Percentiles rank a stretch among this genome's conserved stretches.
Conservation (phyloP, 2,329 filamentous ascomycete species). For the Alternaria sp. region DNA sequence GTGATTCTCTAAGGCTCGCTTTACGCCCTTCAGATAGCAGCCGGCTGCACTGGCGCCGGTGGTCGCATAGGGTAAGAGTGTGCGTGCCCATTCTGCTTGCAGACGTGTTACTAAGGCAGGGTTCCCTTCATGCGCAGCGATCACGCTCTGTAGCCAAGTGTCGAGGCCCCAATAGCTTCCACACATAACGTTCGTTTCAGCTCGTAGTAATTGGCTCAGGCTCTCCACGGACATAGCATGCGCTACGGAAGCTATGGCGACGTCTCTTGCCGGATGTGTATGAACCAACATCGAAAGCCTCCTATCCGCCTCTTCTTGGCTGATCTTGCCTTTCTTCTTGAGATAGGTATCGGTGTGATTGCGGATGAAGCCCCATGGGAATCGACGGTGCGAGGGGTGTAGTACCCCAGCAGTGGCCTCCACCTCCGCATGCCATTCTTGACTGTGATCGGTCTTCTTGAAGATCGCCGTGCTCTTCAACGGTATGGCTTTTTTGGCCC, state of each 20-base stretch:
- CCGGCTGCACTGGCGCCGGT: constrained; percentile 31
- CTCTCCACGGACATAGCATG: constrained; percentile 35
- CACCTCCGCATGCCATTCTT: constrained; percentile 38
- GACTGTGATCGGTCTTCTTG: constrained; percentile 32
- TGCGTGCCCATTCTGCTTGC: constrained; percentile 36
- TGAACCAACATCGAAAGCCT: constrained; percentile 30
- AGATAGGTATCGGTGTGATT: constrained; percentile 38
- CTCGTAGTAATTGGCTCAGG: constrained; percentile 29
- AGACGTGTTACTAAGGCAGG: constrained; percentile 28
- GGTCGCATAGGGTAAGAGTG: constrained; percentile 31
- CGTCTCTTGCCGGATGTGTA: constrained; percentile 25
- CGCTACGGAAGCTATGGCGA: constrained; percentile 39
- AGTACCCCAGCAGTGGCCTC: constrained; percentile 28
- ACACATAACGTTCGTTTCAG: constrained; percentile 32
- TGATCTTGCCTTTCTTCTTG: constrained; percentile 40
- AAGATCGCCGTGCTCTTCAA: constrained; percentile 25
- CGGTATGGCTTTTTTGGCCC: constrained; percentile 19
- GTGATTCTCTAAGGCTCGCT: constrained; percentile 18
- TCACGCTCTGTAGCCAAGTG: constrained; percentile 35
- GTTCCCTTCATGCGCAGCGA: constrained; percentile 37
- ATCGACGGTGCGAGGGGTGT: constrained; percentile 32
- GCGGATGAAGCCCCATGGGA: constrained; percentile 29
- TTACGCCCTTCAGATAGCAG: constrained; percentile 32
- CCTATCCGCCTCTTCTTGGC: constrained; percentile 28
- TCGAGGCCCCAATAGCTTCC: constrained; percentile 38